Evolutionary conservation across 2,329 filamentous ascomycete species (phyloP).

Genomic region (Colletotrichum australisinense): DNA sequence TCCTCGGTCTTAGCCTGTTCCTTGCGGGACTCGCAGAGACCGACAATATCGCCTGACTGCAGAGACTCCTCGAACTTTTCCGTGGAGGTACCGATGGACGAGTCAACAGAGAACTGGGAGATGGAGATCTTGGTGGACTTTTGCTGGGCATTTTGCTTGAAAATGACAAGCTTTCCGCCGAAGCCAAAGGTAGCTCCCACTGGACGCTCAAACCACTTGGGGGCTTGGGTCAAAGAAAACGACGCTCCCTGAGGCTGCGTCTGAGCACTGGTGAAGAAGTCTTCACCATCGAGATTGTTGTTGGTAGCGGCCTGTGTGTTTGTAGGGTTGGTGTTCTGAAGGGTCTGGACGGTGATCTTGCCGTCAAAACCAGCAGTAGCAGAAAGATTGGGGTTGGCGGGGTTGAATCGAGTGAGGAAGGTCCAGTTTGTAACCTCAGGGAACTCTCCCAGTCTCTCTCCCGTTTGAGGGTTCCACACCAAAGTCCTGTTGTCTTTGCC

Average conservation of each 20-base stretch:
- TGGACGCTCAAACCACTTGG: constrained; percentile 90
- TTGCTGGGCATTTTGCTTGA: constrained; percentile 69
- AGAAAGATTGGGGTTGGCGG: constrained; percentile 89
- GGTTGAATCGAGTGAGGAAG: constrained; percentile 94
- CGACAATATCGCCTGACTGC: constrained; percentile 78
- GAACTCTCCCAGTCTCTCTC: constrained; percentile 89
- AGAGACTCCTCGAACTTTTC: constrained; percentile 89
- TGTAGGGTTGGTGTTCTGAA: constrained; percentile 91
- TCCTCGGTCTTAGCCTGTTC: constrained; percentile 83
- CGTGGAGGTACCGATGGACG: constrained; percentile 83
- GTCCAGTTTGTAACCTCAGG: constrained; percentile 99
- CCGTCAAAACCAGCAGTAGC: constrained; percentile 98
- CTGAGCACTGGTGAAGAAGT: constrained; percentile 96
- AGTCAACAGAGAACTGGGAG: constrained; percentile 89
- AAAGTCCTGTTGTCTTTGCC: constrained; percentile 97
- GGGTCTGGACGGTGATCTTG: constrained; percentile 91
- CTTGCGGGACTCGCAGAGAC: constrained; percentile 84
- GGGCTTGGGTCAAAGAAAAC: constrained; percentile 87
- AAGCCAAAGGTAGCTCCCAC: constrained; percentile 93
- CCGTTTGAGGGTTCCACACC: constrained; percentile 95
- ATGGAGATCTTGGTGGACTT: constrained; percentile 83
- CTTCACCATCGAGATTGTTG: constrained; percentile 84
- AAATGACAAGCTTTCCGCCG: constrained; percentile 88
- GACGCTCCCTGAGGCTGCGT: constrained; percentile 90
- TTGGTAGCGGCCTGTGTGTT: constrained; percentile 75